Conservation (phyloP, 164 flowering plant genomes). For the Umbilicus rupestris region DNA sequence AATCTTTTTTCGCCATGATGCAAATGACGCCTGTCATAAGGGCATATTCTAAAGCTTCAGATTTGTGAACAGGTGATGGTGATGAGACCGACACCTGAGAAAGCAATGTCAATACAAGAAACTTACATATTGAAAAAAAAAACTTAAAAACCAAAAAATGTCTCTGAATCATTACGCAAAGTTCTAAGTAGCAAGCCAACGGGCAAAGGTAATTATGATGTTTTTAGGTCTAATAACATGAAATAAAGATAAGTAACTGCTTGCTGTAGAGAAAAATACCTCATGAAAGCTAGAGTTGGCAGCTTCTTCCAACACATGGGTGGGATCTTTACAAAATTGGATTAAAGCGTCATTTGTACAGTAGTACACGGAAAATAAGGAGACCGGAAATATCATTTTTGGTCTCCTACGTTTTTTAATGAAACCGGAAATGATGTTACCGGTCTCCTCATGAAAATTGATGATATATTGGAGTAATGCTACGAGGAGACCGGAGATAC, state of each 20-base stretch:
- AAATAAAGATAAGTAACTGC: neutral
- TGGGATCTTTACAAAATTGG: slow-evolving; percentile 12
- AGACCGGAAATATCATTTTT: too few species aligned
- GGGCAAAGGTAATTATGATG: too few species aligned
- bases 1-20: slow-evolving; percentile 63
- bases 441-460: too few species aligned
- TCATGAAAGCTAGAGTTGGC: slow-evolving; percentile 18
- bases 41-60: slow-evolving; percentile 34
- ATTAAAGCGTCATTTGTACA: slow-evolving; percentile 14
- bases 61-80: slow-evolving; percentile 14
- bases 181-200: neutral
- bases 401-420: too few species aligned
- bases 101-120: neutral
- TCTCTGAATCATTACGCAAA: neutral
- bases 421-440: too few species aligned
- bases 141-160: neutral
- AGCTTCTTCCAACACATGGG: slow-evolving; percentile 13
- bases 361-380: too few species aligned
- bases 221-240: too few species aligned
- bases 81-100: slow-evolving; percentile 24
- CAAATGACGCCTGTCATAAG: slow-evolving; percentile 41
- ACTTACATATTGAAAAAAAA: neutral
- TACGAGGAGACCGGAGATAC: too few species aligned
- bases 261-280: neutral
- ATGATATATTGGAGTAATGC: too few species aligned